phyloP scores from a whole-genome alignment of 768 basidiomycete genomes.

The Trametes coccinea region DNA sequence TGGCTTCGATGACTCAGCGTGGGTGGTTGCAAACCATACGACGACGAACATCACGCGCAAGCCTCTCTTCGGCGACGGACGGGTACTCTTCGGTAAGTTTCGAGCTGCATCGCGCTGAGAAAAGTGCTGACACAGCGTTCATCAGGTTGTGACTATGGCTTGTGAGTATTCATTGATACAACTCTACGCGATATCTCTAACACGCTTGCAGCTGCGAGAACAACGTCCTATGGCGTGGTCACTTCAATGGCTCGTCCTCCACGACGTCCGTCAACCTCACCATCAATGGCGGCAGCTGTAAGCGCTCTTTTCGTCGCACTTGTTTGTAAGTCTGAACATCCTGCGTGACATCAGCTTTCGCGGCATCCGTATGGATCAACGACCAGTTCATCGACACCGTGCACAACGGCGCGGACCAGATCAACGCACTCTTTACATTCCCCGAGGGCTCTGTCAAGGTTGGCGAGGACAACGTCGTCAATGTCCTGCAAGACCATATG shows the following conservation, averaged over 20 bases:
- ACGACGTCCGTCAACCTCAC: conserved; percentile 71
- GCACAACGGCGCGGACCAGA: conserved; percentile 60
- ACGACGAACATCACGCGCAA: conserved; percentile 71
- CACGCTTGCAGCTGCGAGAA: conserved; percentile 68
- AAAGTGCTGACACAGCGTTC: too few relatives aligned
- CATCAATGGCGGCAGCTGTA: conserved; percentile 80
- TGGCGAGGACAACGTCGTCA: conserved; percentile 70
- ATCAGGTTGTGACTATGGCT: conserved; percentile 76
- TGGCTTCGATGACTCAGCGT: conserved; percentile 60
- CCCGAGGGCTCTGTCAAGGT: conserved; percentile 52
- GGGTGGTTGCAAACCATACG: conserved; percentile 70
- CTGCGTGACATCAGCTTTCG: conserved; percentile 53
- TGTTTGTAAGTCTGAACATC: not conserved
- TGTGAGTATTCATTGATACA: conserved; percentile 45
- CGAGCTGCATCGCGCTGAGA: too few relatives aligned
- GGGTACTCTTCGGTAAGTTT: conserved; percentile 61
- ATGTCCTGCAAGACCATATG: conserved; percentile 70
- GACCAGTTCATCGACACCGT: conserved; percentile 69
- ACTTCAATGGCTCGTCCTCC: conserved; percentile 62
- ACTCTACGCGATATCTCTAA: conserved; percentile 8
- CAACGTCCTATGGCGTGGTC: conserved; percentile 77
- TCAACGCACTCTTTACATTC: conserved; percentile 66
- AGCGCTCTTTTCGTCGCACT: not conserved
- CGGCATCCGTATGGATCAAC: conserved; percentile 82
- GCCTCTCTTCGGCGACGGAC: conserved; percentile 71